These are phyloP conservation scores for Stevia rebaudiana DNA, from an alignment of 140 eudicot genomes.

Conservation along the genomic window DNA sequence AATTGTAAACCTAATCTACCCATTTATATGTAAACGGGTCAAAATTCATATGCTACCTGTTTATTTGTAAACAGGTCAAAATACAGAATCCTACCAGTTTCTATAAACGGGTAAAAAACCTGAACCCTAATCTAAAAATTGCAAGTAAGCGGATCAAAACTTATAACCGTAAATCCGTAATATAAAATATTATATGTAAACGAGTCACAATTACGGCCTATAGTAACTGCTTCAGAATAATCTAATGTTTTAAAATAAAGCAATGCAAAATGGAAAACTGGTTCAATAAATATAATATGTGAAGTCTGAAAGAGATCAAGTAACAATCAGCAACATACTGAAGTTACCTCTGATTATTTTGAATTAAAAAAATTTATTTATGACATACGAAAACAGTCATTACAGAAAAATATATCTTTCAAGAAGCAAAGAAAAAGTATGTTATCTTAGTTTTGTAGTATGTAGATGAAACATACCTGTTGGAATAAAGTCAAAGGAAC, in stretches of 20 bases:
- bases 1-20: background rate
- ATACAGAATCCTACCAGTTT: no score
- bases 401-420: background rate
- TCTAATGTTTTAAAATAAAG: background rate
- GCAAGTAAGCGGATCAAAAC: background rate
- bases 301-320: background rate
- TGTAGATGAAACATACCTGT: constrained; percentile 33
- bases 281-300: background rate
- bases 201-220: background rate
- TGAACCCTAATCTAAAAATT: background rate
- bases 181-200: background rate
- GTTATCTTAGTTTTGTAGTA: background rate
- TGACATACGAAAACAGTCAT: background rate
- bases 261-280: background rate
- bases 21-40: background rate
- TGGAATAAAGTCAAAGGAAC: constrained; percentile 46
- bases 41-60: background rate
- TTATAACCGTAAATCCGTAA: background rate
- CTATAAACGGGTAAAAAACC: background rate
- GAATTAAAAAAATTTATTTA: no score
- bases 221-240: background rate
- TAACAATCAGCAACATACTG: background rate
- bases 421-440: background rate
- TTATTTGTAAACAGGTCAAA: background rate
- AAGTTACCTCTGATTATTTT: background rate